These are phyloP conservation scores for Camellia oleifera DNA, from an alignment of 179 eudicot species.

Conservation along the genomic window DNA sequence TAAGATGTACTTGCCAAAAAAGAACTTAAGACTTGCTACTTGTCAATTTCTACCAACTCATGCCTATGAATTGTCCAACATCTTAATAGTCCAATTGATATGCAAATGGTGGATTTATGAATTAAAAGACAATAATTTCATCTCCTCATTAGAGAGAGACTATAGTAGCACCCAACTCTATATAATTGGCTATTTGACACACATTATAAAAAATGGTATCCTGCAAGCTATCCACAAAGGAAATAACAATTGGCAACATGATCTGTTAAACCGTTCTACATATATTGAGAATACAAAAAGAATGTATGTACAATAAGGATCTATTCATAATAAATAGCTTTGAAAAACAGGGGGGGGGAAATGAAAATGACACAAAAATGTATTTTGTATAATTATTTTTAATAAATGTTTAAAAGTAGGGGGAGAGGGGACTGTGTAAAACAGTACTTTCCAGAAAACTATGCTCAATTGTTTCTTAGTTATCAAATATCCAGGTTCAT, in stretches of 20 bases:
- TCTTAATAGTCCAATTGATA: background rate
- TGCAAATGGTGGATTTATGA: background rate
- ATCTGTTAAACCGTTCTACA: background rate
- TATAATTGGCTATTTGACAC: background rate
- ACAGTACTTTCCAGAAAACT: background rate
- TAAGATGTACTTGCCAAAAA: background rate
- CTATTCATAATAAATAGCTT: background rate
- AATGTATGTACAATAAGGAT: background rate
- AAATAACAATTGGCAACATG: background rate
- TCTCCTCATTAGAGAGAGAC: background rate
- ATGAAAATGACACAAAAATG: background rate
- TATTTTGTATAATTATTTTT: background rate
- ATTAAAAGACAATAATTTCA: background rate
- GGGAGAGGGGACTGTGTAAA: background rate
- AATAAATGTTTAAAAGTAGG: background rate
- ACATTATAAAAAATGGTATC: background rate
- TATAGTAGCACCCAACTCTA: conserved; percentile 5
- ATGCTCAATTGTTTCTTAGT: too few species aligned
- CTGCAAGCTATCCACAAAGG: background rate
- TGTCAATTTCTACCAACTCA: background rate
- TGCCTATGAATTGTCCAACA: background rate
- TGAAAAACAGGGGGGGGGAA: background rate
- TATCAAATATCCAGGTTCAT: too few species aligned
- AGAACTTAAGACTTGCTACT: background rate
- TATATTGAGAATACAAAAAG: background rate